Conservation (phyloP, 306 rosid genomes). For the Neltuma alba region DNA sequence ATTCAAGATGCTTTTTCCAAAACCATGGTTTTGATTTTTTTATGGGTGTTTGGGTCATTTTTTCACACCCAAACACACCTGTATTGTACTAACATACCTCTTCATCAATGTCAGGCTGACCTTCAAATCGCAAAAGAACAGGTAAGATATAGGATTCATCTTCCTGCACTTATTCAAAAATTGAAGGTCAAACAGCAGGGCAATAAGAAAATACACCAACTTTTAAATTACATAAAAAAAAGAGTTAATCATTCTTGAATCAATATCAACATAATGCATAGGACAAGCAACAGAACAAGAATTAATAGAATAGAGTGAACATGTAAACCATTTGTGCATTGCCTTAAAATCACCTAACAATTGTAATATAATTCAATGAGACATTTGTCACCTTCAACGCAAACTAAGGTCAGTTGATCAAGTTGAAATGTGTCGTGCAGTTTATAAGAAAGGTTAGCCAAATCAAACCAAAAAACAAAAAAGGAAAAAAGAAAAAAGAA, state of each 20-base stretch:
- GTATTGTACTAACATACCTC: constrained; percentile 66
- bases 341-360: constrained; percentile 1
- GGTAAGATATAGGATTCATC: constrained; percentile 94
- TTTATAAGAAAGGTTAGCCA: background rate
- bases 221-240: background rate
- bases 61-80: too few species aligned
- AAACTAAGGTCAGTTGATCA: constrained; percentile 2
- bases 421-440: background rate
- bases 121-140: constrained; percentile 89
- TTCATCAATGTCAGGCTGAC: constrained; percentile 94
- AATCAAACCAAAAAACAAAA: too few species aligned
- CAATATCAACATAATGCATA: background rate
- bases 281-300: background rate
- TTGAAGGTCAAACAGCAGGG: constrained; percentile 34
- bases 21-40: too few species aligned
- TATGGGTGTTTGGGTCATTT: too few species aligned
- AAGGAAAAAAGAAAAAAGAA: too few species aligned
- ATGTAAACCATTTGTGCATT: constrained; percentile 1
- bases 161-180: constrained; percentile 65
- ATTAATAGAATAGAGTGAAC: constrained; percentile 29
- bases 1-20: too few species aligned
- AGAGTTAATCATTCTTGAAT: background rate
- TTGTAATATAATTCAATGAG: background rate
- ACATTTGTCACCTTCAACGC: constrained; percentile 12
- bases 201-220: background rate